phyloP scores from a whole-genome alignment of 1,284 basidiomycete species.

The Lentinula novae-zelandiae region DNA sequence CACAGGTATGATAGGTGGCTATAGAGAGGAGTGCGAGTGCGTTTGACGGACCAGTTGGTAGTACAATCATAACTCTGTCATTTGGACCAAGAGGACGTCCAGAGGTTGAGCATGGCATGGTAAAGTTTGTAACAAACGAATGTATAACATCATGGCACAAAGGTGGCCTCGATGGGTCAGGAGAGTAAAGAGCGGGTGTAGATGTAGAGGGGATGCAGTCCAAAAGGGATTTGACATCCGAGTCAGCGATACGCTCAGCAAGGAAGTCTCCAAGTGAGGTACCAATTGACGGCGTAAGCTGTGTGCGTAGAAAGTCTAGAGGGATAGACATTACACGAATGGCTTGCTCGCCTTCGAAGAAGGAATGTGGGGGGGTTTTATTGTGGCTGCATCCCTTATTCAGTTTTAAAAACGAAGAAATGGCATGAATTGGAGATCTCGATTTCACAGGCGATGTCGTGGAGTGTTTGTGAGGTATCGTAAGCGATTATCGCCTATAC shows the following conservation, averaged over 20 bases:
- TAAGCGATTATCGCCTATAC: not conserved
- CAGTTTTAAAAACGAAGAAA: not conserved
- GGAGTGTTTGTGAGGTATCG: not conserved
- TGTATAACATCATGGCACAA: constrained; percentile 31
- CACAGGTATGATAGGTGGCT: constrained; percentile 38
- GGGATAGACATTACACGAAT: constrained; percentile 28
- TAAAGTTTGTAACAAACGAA: constrained; percentile 33
- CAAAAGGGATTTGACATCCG: constrained; percentile 29
- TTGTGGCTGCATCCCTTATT: not conserved
- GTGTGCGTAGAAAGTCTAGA: constrained; percentile 27
- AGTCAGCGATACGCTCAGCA: constrained; percentile 26
- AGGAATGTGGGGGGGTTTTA: not conserved
- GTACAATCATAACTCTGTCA: constrained; percentile 39
- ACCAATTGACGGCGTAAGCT: constrained; percentile 19
- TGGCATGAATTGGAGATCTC: not conserved
- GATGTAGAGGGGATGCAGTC: constrained; percentile 33
- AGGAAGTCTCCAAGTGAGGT: constrained; percentile 34
- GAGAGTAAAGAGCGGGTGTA: constrained; percentile 30
- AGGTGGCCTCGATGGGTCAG: constrained; percentile 21
- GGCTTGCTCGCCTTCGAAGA: not conserved
- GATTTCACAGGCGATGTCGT: constrained; percentile 3
- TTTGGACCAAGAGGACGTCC: constrained; percentile 30
- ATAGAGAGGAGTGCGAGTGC: constrained; percentile 39
- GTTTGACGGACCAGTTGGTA: constrained; percentile 43
- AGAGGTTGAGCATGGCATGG: constrained; percentile 29